Base-by-base conservation (phyloP, 1,284 basidiomycete species). In the Moesziomyces sp. region DNA sequence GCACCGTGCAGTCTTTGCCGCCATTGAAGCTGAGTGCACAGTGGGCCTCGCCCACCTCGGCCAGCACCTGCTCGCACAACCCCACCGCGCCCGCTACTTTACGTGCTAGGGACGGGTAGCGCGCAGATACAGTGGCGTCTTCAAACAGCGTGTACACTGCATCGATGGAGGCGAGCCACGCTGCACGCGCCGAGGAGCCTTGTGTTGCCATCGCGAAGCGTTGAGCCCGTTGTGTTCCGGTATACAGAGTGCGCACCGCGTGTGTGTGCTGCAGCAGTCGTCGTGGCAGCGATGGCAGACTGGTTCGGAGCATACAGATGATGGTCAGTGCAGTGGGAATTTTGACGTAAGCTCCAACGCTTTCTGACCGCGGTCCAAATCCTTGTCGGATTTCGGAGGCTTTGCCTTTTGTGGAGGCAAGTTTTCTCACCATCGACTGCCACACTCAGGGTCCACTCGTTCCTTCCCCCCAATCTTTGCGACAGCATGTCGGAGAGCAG, bases 1-100 rank as follows among this genome's bases (percentile, higher is more conserved):
- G 88, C 13, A 98, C 94, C 0, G 95, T 98, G 84, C 61, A 98
- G 83, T 99, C 96, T 84, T 99, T 99, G 46, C 96, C 96, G 14
- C 96, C 96, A 77, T 99, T 99, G 86, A 97, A 99, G 84, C 93
- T 97, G 54, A 99, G 63, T 0, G 81, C 75, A 40, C 78, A 79
- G 18, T 74, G 74, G 5, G 57, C 40, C 23, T 51, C 71, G 16
- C 81, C 81, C 19, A 76, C 63, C 21, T 83, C 77, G 2, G n/a
- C n/a, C 18, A 82, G 55, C 2, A 82, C 77, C 19, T 69, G 43
- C 46, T 82, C 80, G 48, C 77, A 78, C 24, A 82, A 63, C 45
- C 45, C 11, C 0, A 83, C 73, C 3, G 78, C 80, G 0, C 58
- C 40, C 45, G 52, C 18, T 16, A 83, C 80, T 46, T 75, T 76